Conservation (phyloP, 768 basidiomycete genomes). For the Lactifluus subvellereus region DNA sequence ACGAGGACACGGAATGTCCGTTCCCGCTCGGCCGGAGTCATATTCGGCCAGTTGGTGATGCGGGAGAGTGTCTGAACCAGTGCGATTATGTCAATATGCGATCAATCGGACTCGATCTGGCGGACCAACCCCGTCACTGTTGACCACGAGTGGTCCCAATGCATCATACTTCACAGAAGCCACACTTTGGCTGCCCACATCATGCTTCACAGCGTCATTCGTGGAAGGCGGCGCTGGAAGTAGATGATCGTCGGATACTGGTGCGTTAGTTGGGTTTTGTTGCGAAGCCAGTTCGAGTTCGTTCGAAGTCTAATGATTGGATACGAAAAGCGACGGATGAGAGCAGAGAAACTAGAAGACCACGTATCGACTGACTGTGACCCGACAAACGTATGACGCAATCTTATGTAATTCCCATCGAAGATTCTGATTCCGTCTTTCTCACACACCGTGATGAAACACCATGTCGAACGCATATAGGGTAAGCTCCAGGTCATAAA, state of each 20-base stretch:
- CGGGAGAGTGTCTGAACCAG: conserved; percentile 18
- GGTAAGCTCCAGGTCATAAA: not conserved
- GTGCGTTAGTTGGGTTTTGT: not conserved
- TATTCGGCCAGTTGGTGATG: conserved; percentile 20
- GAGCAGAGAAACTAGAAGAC: not conserved
- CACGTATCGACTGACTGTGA: no score
- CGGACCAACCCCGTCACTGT: conserved; percentile 18
- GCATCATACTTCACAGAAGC: conserved; percentile 17
- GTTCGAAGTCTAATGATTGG: not conserved
- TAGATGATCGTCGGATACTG: conserved; percentile 1
- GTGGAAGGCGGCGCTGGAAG: not conserved
- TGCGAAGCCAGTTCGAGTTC: conserved; percentile 2
- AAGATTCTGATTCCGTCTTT: not conserved
- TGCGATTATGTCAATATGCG: not conserved
- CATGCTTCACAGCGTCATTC: not conserved
- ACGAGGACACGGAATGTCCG: conserved; percentile 20
- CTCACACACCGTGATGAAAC: not conserved
- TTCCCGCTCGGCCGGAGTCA: conserved; percentile 18
- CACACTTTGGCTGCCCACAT: conserved; percentile 4
- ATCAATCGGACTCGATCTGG: not conserved
- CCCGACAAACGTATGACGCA: not conserved
- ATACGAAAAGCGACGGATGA: not conserved
- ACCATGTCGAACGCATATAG: not conserved
- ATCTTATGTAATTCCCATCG: conserved; percentile 9
- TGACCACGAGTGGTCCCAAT: conserved; percentile 15